Evolutionary conservation across 257 asterid species (phyloP), one percentile per base, ranked within the genome.

Genomic region (Nicotiana knightiana): DNA sequence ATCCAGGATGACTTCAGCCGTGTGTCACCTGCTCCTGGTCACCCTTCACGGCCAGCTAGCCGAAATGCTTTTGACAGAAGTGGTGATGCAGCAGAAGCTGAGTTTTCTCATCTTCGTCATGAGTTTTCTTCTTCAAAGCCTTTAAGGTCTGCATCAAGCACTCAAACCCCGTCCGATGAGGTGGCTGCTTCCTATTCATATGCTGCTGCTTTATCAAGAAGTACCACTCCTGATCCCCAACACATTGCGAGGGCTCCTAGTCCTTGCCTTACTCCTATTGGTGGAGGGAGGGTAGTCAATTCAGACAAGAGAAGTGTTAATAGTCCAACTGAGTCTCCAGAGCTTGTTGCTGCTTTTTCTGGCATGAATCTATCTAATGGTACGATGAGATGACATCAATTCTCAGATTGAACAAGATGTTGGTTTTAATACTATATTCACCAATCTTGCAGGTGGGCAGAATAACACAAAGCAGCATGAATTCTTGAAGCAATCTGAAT

Each of bases 211-310:
- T 85, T 96, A 85, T 96, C 99, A 35, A 91, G 99, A 86, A 93
- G 98, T 91, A 85, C 98, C 57, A 94, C 99, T 24, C 99, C 99
- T 26, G 99, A 96, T 89, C 89, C 98, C 76, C 97, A 92, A 76
- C 95, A 86, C 82, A 86, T 92, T 82, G 91, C 94, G 18, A 90
- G 97, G 86, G 97, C 90, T 81, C 97, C 99, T 82, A 96, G 98
- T 81, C 99, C 98, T 81, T 89, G 92, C 86, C 95, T 93, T 71
- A 89, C 93, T 46, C 97, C 98, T 80, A 94, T 96, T 86, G 99
- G 98, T 81, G 97, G 92, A 68, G 92, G 93, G 78, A 90, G 98
- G 85, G 57, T 53, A 13, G 89, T 68, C 43, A 89, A 87, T 85
- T 85, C 91, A 16, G 99, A 96, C 43, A 96, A 91, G 87, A 87